Conservation (phyloP, 108 stramenopile species). For the Epithemia pelagica region DNA sequence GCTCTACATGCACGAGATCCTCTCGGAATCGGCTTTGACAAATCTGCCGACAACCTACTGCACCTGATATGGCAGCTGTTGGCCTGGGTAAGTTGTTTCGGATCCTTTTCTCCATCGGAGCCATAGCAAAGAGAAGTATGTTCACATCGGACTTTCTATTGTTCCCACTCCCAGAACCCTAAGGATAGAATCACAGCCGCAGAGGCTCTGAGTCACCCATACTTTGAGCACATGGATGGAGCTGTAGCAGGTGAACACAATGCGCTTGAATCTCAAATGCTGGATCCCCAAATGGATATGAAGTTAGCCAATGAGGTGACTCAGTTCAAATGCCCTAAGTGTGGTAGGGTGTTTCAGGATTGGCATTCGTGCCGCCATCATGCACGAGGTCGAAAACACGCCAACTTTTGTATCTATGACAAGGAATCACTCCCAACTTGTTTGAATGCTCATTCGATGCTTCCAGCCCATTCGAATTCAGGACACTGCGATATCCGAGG, state of each 20-base stretch:
- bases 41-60: slow-evolving; percentile 47
- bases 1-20: slow-evolving; percentile 74
- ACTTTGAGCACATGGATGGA: slow-evolving; percentile 26
- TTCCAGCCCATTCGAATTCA: slow-evolving; percentile 68
- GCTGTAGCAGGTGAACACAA: slow-evolving; percentile 42
- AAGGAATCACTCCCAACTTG: slow-evolving; percentile 60
- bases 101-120: too few species aligned
- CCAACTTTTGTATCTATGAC: slow-evolving; percentile 78
- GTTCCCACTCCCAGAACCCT: too few species aligned
- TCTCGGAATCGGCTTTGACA: slow-evolving; percentile 70
- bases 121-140: too few species aligned
- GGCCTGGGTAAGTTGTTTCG: slow-evolving; percentile 36
- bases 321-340: slow-evolving; percentile 68
- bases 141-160: too few species aligned
- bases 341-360: slow-evolving; percentile 66
- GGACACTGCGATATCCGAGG: slow-evolving; percentile 87
- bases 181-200: slow-evolving; percentile 52
- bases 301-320: slow-evolving; percentile 26
- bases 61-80: slow-evolving; percentile 77
- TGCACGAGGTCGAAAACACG: slow-evolving; percentile 69
- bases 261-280: slow-evolving; percentile 57
- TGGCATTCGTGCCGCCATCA: slow-evolving; percentile 82
- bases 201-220: slow-evolving; percentile 71
- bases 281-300: slow-evolving; percentile 63
- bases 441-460: slow-evolving; percentile 80